Base-by-base conservation (phyloP, 2,329 filamentous ascomycete genomes). In the Colletotrichum destructivum region DNA sequence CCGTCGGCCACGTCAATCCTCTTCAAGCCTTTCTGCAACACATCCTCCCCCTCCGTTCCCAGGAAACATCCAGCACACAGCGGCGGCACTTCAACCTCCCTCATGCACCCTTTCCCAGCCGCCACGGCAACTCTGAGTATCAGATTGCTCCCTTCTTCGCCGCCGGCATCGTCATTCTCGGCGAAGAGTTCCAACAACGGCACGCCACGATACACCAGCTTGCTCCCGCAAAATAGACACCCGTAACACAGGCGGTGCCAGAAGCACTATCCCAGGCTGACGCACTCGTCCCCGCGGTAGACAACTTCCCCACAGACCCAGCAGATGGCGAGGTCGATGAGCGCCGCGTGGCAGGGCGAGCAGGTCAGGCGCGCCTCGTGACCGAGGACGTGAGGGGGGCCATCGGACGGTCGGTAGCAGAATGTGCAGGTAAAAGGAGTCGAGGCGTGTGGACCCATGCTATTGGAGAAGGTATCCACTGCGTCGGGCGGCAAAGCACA, bases 211-310 rank as follows among this genome's bases (percentile, higher is more conserved):
- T 81, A 80, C 3, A 85, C 77, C 15, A 79, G 74, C 71, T 79
- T 81, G 67, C 78, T 83, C 21, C 87, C 86, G 69, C 82, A 90
- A 49, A 89, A 78, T 72, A 90, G 76, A 76, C 88, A 90, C 18
- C 88, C 87, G 77, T 88, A 90, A 76, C 87, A 90, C 0, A 78
- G 81, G 49, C 82, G 81, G 75, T 90, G 88, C 88, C 88, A 90
- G 76, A 90, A 90, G 75, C 87, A 89, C 88, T 86, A 90, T 0
- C 88, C 88, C n/a, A 90, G 81, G 74, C 87, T 89, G 51, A 90
- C 86, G 73, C 86, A 87, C 69, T 89, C 88, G 31, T 88, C 84
- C 0, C 82, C 86, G 35, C 88, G 85, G 46, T 84, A 83, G 15
- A 90, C 83, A 54, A 88, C 78, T 77, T 89, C 87, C 23, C 88